Percentiles rank a stretch among this genome's conserved stretches.
Conservation (phyloP, 2,329 filamentous ascomycete genomes). For the Xylariales sp. region DNA sequence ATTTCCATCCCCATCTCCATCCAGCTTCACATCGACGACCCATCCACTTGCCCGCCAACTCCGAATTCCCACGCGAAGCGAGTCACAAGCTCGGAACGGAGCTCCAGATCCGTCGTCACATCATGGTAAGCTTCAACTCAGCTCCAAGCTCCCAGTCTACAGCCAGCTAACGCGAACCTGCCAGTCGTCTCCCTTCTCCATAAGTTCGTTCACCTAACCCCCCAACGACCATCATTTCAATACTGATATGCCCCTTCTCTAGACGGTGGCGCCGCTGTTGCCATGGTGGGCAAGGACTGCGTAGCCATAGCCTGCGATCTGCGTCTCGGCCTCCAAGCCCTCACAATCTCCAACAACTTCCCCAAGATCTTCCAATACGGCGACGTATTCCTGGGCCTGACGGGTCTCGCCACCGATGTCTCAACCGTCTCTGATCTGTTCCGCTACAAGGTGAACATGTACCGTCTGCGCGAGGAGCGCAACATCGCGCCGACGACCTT, state of each 20-base stretch:
- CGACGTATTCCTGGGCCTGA: slow-evolving; percentile 91
- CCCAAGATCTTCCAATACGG: slow-evolving; percentile 99
- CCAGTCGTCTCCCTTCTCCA: slow-evolving; percentile 90
- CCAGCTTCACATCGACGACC: too few relatives aligned
- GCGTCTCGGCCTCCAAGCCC: slow-evolving; percentile 89
- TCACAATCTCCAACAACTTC: slow-evolving; percentile 99
- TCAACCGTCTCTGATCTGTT: slow-evolving; percentile 93
- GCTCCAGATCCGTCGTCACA: too few relatives aligned
- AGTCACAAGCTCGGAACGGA: too few relatives aligned
- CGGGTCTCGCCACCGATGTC: slow-evolving; percentile 93
- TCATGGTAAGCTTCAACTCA: too few relatives aligned
- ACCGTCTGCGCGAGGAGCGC: slow-evolving; percentile 96
- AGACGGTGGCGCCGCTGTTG: slow-evolving; percentile 91
- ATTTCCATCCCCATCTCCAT: slow-evolving; percentile 1
- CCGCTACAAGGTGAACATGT: slow-evolving; percentile 99
- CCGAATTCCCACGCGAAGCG: too few relatives aligned
- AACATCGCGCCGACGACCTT: slow-evolving; percentile 92
- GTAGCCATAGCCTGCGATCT: slow-evolving; percentile 99
- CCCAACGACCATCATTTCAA: slow-evolving; percentile 8
- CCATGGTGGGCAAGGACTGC: slow-evolving; percentile 99
- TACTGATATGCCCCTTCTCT: too few relatives aligned
- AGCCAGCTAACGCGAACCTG: too few relatives aligned
- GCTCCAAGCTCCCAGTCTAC: background rate
- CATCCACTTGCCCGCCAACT: too few relatives aligned
- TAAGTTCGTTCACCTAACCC: slow-evolving; percentile 60